Percentiles rank a stretch among this genome's conserved stretches.
Evolutionary conservation across 768 basidiomycete genomes (phyloP).

Genomic region (Guyanaporus albipodus): DNA sequence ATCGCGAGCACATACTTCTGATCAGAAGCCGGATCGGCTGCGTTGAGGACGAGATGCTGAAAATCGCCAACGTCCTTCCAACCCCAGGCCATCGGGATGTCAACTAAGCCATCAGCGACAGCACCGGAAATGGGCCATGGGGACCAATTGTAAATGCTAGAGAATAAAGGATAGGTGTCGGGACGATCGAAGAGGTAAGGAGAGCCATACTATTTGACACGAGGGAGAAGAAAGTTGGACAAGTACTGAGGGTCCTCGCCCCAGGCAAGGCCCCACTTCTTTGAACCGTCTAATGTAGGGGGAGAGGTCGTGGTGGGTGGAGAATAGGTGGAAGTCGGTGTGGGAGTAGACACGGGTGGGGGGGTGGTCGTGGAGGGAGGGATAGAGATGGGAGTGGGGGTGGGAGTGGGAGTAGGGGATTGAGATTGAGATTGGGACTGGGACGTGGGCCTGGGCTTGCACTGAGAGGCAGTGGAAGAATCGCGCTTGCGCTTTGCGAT

Average conservation of each 20-base stretch:
- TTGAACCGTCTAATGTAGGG: not conserved
- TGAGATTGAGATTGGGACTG: not conserved
- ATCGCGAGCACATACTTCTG: slow-evolving; percentile 47
- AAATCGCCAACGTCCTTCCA: slow-evolving; percentile 43
- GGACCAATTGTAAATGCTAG: slow-evolving; percentile 69
- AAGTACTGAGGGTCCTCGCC: slow-evolving; percentile 28
- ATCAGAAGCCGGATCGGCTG: slow-evolving; percentile 50
- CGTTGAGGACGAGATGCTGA: too few relatives aligned
- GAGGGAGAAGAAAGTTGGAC: slow-evolving; percentile 40
- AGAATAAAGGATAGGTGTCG: not conserved
- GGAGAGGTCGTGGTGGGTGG: slow-evolving; percentile 3
- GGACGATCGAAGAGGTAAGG: not conserved
- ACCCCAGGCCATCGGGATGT: slow-evolving; percentile 72
- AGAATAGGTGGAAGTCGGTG: too few relatives aligned
- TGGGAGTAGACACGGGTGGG: not conserved
- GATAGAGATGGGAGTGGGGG: slow-evolving; percentile 1
- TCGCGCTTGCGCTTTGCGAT: slow-evolving; percentile 51
- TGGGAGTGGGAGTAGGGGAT: not conserved
- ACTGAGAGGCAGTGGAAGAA: slow-evolving; percentile 44
- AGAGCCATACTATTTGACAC: slow-evolving; percentile 40
- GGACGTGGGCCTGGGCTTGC: slow-evolving; percentile 48
- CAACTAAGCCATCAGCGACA: too few relatives aligned
- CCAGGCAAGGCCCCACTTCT: slow-evolving; percentile 64
- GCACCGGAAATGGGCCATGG: too few relatives aligned
- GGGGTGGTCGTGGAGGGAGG: slow-evolving; percentile 11